phyloP scores from a whole-genome alignment of 75 land plant genomes.

The Cryptomeria japonica region DNA sequence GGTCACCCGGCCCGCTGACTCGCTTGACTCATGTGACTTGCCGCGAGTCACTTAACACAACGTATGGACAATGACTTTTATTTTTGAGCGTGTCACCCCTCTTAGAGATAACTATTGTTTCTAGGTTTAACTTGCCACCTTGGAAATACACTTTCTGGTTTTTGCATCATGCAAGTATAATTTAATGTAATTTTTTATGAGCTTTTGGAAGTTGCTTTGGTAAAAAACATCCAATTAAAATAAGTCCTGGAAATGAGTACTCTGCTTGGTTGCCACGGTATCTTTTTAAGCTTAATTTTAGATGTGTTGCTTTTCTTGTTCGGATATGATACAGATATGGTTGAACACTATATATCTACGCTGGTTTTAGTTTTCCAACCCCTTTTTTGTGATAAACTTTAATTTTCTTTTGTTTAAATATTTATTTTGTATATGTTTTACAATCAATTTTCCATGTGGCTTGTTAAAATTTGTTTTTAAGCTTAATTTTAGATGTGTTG shows the following conservation, averaged over 20 bases:
- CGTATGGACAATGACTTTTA: neutral
- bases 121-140: too few species aligned
- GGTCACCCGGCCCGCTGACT: too few species aligned
- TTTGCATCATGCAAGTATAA: too few species aligned
- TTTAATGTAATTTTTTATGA: too few species aligned
- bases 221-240: neutral
- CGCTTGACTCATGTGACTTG: too few species aligned
- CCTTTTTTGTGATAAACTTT: neutral
- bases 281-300: neutral
- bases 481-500: neutral
- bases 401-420: neutral
- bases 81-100: neutral
- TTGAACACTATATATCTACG: neutral
- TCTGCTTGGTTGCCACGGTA: neutral
- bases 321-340: neutral
- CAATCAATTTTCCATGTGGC: neutral
- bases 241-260: neutral
- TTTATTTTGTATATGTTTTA: neutral
- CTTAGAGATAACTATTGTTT: neutral
- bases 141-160: too few species aligned
- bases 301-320: neutral
- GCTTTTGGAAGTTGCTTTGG: too few species aligned
- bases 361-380: neutral
- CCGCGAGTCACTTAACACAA: neutral
- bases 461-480: neutral